Evolutionary conservation across 345 rosid species (phyloP).

Genomic region (Melaleuca quinquenervia): DNA sequence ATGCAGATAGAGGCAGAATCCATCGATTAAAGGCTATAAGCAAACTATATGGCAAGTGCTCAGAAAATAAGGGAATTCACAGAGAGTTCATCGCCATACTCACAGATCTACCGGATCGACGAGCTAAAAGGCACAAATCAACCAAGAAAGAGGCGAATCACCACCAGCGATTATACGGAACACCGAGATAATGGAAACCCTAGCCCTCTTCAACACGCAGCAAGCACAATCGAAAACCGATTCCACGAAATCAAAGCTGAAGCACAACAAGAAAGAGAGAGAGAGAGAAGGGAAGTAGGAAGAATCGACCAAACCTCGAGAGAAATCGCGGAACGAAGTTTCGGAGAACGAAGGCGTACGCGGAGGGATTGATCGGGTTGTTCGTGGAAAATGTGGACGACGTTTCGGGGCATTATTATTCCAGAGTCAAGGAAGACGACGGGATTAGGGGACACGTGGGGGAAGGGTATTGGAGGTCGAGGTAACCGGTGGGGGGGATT

Average conservation of each 20-base stretch:
- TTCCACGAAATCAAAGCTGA: background rate
- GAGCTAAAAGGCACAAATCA: background rate
- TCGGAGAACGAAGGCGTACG: background rate
- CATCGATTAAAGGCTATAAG: background rate
- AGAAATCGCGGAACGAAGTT: background rate
- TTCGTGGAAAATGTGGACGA: background rate
- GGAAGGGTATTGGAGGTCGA: background rate
- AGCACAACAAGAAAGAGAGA: background rate
- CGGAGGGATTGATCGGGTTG: background rate
- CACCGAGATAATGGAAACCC: background rate
- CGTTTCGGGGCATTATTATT: background rate
- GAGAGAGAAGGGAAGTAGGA: background rate
- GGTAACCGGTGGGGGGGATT: background rate
- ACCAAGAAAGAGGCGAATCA: background rate
- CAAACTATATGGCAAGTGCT: background rate
- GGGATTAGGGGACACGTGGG: background rate
- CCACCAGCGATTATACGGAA: background rate
- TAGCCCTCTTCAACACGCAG: background rate
- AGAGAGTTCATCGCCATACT: background rate
- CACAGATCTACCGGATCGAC: background rate
- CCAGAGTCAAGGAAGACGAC: too few species aligned
- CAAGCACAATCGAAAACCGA: background rate
- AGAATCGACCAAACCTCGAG: background rate
- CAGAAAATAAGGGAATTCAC: background rate
- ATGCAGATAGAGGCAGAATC: background rate